Percentiles rank a stretch among this genome's conserved stretches.
These are phyloP conservation scores for Picocystis sp. DNA, from an alignment of 163 green algal genomes.

Conservation along the genomic window DNA sequence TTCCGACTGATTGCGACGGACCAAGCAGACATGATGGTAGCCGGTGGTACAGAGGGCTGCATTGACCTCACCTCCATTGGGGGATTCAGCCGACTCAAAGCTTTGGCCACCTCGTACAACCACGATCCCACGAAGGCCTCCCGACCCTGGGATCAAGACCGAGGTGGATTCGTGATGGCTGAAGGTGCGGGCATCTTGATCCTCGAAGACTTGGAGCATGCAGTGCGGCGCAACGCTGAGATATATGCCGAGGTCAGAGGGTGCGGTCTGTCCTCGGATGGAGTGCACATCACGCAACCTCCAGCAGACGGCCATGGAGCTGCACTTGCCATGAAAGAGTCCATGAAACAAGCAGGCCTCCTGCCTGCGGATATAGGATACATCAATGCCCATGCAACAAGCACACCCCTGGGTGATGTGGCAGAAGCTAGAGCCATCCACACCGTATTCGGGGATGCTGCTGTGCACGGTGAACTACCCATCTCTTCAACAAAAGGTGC, in stretches of 20 bases:
- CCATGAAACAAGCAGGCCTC: conserved; percentile 43
- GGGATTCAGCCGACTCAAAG: conserved; percentile 61
- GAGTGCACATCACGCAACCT: conserved; percentile 79
- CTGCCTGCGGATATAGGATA: conserved; percentile 41
- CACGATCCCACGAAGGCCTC: conserved; percentile 22
- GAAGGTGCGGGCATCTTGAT: conserved; percentile 75
- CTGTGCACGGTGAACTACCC: conserved; percentile 1
- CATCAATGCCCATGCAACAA: conserved; percentile 81
- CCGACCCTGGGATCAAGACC: conserved; percentile 64
- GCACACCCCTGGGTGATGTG: conserved; percentile 48
- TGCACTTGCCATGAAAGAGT: conserved; percentile 49
- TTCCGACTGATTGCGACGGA: conserved; percentile 56
- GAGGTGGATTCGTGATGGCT: conserved; percentile 85
- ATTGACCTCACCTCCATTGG: conserved; percentile 69
- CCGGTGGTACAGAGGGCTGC: conserved; percentile 69
- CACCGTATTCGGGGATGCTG: conserved; percentile 37
- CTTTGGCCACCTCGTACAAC: conserved; percentile 42
- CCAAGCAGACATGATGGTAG: conserved; percentile 73
- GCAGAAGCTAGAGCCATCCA: conserved; percentile 58
- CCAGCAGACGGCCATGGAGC: conserved; percentile 58
- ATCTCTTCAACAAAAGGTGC: conserved; percentile 79
- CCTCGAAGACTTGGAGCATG: conserved; percentile 63
- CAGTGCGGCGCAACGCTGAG: conserved; percentile 30
- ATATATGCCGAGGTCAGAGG: conserved; percentile 75
- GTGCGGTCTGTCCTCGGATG: conserved; percentile 69